Percentiles rank a stretch among this genome's conserved stretches.
phyloP scores from a whole-genome alignment of 1,284 basidiomycete genomes.

The Volvariella surrecta region DNA sequence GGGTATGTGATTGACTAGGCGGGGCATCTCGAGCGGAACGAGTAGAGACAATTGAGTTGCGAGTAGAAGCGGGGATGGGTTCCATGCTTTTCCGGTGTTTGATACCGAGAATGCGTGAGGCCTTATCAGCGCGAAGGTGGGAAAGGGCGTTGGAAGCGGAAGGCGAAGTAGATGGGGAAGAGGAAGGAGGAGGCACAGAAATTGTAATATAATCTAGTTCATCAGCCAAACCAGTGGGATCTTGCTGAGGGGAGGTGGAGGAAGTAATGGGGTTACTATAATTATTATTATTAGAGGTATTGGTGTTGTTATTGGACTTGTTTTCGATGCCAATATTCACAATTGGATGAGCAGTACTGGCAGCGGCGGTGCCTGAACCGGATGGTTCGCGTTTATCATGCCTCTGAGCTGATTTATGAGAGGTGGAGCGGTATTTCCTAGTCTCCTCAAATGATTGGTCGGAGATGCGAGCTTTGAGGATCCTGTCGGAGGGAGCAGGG shows the following conservation, averaged over 20 bases:
- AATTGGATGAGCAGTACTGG: slow-evolving; percentile 19
- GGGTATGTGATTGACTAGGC: slow-evolving; percentile 38
- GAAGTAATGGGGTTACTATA: slow-evolving; percentile 20
- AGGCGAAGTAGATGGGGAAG: slow-evolving; percentile 11
- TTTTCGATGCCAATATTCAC: slow-evolving; percentile 31
- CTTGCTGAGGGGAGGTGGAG: slow-evolving; percentile 14
- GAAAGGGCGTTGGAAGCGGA: slow-evolving; percentile 20
- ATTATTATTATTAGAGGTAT: slow-evolving; percentile 13
- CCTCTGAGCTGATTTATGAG: slow-evolving; percentile 11
- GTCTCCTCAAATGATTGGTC: slow-evolving; percentile 25
- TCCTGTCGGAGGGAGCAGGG: slow-evolving; percentile 17
- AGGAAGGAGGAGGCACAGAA: slow-evolving; percentile 19
- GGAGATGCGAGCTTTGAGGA: slow-evolving; percentile 27
- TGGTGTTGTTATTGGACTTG: slow-evolving; percentile 12
- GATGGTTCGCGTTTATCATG: slow-evolving; percentile 23
- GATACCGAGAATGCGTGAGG: slow-evolving; percentile 67
- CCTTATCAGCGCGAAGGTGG: slow-evolving; percentile 40
- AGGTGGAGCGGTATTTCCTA: slow-evolving; percentile 17
- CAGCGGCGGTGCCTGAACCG: slow-evolving; percentile 17
- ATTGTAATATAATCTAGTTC: slow-evolving; percentile 68
- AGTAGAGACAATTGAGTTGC: slow-evolving; percentile 69
- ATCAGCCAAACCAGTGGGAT: slow-evolving; percentile 38
- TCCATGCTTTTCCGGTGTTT: slow-evolving; percentile 69
- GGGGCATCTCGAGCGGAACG: slow-evolving; percentile 57
- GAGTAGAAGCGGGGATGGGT: slow-evolving; percentile 65